Evolutionary conservation across 352 stramenopile genomes (phyloP).

Genomic region (Phytophthora pistaciae): DNA sequence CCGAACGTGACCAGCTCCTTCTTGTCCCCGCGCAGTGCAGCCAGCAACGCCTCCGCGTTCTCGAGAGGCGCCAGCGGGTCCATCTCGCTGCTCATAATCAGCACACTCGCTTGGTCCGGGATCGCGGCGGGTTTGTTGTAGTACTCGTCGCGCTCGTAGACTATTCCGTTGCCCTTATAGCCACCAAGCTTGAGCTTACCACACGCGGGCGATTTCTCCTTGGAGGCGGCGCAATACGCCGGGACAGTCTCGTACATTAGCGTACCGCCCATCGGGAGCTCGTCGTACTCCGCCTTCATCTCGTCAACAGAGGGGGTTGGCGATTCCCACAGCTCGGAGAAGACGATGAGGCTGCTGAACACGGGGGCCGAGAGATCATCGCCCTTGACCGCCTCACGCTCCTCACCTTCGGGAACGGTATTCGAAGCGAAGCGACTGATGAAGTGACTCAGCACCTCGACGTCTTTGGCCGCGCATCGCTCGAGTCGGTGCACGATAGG

Average conservation of each 20-base stretch:
- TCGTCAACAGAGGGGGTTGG: constrained; percentile 12
- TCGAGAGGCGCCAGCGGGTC: too few relatives aligned
- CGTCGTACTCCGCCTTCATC: constrained; percentile 24
- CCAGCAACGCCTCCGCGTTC: too few relatives aligned
- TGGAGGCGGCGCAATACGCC: constrained; percentile 56
- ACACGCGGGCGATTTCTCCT: constrained; percentile 40
- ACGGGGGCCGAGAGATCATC: constrained; percentile 28
- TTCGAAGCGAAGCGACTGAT: too few relatives aligned
- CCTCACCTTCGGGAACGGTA: neutral
- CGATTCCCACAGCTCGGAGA: constrained; percentile 46
- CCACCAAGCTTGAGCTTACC: neutral
- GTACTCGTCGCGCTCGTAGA: too few relatives aligned
- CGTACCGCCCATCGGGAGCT: constrained; percentile 15
- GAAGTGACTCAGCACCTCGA: too few relatives aligned
- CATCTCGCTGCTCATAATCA: too few relatives aligned
- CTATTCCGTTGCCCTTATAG: neutral
- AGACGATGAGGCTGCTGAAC: constrained; percentile 44
- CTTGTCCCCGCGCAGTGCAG: too few relatives aligned
- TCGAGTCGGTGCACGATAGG: too few relatives aligned
- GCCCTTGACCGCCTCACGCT: constrained; percentile 9
- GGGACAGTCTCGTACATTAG: constrained; percentile 16
- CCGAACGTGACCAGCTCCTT: too few relatives aligned
- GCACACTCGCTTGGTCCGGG: too few relatives aligned
- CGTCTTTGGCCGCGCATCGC: too few relatives aligned
- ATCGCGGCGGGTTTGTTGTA: too few relatives aligned